Percentiles rank a stretch among this genome's conserved stretches.
phyloP scores from a whole-genome alignment of 116 monocot species.

The Zostera marina region DNA sequence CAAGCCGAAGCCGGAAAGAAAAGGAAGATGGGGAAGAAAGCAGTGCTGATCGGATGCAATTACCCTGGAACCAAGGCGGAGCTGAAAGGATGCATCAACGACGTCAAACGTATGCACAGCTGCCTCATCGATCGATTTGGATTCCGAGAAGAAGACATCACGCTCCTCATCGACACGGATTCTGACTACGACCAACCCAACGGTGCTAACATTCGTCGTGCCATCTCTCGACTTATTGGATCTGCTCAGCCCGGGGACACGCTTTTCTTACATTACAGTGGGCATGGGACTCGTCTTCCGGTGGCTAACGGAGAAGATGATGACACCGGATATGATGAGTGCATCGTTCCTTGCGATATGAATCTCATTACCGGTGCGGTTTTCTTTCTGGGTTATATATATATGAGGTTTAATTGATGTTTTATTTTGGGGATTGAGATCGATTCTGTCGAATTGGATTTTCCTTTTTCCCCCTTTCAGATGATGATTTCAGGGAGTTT shows the following conservation, averaged over 20 bases:
- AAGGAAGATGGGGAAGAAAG: slow-evolving; percentile 23
- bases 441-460: background rate
- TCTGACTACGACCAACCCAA: slow-evolving; percentile 18
- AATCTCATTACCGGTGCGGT: slow-evolving; percentile 48
- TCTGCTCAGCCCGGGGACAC: slow-evolving; percentile 19
- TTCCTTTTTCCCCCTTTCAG: slow-evolving; percentile 18
- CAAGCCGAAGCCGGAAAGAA: background rate
- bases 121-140: slow-evolving; percentile 30
- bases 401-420: too few relatives aligned
- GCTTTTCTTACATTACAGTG: slow-evolving; percentile 40
- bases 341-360: slow-evolving; percentile 50
- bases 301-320: slow-evolving; percentile 34
- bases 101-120: slow-evolving; percentile 27
- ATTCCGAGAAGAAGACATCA: slow-evolving; percentile 33
- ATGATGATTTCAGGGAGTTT: slow-evolving; percentile 81
- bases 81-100: slow-evolving; percentile 47
- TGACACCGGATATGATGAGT: slow-evolving; percentile 42
- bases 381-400: background rate
- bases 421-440: background rate
- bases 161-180: slow-evolving; percentile 39
- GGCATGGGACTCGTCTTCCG: slow-evolving; percentile 38
- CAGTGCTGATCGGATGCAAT: slow-evolving; percentile 30
- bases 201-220: slow-evolving; percentile 32
- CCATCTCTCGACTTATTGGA: slow-evolving; percentile 16
- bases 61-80: slow-evolving; percentile 39